phyloP scores from a whole-genome alignment of 352 stramenopile species.

The Saprolegnia diclina region DNA sequence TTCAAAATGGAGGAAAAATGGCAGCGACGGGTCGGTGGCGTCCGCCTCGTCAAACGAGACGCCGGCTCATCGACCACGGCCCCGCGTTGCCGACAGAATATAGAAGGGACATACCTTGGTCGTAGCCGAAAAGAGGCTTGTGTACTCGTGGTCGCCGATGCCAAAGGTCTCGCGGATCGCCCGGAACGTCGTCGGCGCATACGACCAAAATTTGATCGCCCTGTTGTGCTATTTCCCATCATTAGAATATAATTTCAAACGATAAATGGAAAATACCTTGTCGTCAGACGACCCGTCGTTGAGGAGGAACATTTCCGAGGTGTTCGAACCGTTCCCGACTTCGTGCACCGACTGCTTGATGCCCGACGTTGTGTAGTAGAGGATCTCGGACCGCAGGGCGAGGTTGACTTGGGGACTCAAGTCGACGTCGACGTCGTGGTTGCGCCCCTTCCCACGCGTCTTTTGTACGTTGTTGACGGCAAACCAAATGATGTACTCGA shows the following conservation, averaged over 20 bases:
- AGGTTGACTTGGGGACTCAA: slow-evolving; percentile 84
- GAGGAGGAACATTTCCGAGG: slow-evolving; percentile 28
- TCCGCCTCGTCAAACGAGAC: too few species aligned
- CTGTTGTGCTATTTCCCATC: slow-evolving; percentile 40
- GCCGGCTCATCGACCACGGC: too few species aligned
- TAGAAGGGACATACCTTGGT: slow-evolving; percentile 46
- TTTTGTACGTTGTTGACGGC: slow-evolving; percentile 84
- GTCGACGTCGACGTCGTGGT: slow-evolving; percentile 76
- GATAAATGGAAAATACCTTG: slow-evolving; percentile 32
- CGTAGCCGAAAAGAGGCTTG: slow-evolving; percentile 75
- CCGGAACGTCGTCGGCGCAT: slow-evolving; percentile 75
- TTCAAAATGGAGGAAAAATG: too few species aligned
- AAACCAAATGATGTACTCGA: slow-evolving; percentile 89
- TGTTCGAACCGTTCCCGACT: slow-evolving; percentile 63
- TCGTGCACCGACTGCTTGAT: slow-evolving; percentile 83
- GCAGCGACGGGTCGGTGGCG: too few species aligned
- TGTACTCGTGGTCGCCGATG: slow-evolving; percentile 78
- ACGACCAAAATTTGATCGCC: slow-evolving; percentile 85
- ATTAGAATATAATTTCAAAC: background rate
- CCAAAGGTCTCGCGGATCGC: slow-evolving; percentile 78
- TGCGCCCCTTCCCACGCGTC: slow-evolving; percentile 46
- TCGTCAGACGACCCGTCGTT: slow-evolving; percentile 33
- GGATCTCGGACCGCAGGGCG: slow-evolving; percentile 80
- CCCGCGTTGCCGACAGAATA: too few species aligned
- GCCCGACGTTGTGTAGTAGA: slow-evolving; percentile 87